Conservation (phyloP, 2,329 filamentous ascomycete genomes). For the Beauveria sp. region DNA sequence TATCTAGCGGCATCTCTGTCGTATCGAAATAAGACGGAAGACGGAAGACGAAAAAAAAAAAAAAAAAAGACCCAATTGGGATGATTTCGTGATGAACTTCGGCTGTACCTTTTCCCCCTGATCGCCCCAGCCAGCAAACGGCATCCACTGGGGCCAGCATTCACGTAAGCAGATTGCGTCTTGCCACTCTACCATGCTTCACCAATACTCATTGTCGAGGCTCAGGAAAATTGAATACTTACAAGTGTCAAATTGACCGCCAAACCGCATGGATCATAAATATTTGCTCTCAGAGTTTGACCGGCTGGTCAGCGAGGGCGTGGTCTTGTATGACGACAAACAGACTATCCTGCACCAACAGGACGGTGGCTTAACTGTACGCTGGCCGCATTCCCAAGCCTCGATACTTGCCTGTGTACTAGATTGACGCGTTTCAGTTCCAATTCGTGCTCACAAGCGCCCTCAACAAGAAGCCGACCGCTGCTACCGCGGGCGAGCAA, state of each 20-base stretch:
- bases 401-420: no score
- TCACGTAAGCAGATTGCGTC: neutral
- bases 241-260: neutral
- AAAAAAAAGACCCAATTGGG: neutral
- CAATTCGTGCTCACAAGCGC: slow-evolving; percentile 10
- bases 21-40: neutral
- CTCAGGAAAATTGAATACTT: neutral
- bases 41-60: neutral
- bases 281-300: slow-evolving; percentile 11
- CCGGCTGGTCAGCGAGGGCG: slow-evolving; percentile 4
- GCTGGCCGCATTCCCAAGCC: neutral
- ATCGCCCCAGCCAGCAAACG: neutral
- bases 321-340: slow-evolving; percentile 12
- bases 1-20: neutral
- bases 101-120: neutral
- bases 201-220: neutral
- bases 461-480: slow-evolving; percentile 11
- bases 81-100: neutral
- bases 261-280: neutral
- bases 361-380: slow-evolving; percentile 7
- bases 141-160: neutral
- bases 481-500: neutral
- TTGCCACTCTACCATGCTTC: neutral
- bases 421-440: slow-evolving; percentile 1
- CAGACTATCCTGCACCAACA: slow-evolving; percentile 6